Percentiles rank a stretch among this genome's conserved stretches.
Evolutionary conservation across 495 filamentous ascomycete species (phyloP).

Genomic region (Daldinia vernicosa): DNA sequence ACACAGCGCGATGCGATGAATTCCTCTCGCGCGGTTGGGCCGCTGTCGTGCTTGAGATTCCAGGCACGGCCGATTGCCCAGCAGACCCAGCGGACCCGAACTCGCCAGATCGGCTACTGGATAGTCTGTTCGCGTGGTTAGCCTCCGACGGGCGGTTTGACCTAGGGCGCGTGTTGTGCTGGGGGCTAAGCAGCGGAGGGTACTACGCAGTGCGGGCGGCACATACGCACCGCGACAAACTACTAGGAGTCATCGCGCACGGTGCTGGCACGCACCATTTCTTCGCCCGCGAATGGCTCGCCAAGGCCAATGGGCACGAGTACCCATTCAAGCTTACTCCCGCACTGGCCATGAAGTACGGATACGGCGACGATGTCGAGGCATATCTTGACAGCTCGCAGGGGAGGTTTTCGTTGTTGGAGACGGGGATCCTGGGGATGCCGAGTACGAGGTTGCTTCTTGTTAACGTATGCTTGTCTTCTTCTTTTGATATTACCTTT

Average conservation of each 20-base stretch:
- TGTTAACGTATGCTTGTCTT: constrained; percentile 66
- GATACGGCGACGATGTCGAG: constrained; percentile 64
- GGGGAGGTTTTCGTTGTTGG: constrained; percentile 76
- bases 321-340: constrained; percentile 77
- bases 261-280: constrained; percentile 78
- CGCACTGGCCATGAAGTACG: constrained; percentile 75
- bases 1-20: constrained; percentile 74
- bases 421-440: constrained; percentile 72
- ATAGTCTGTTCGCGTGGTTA: constrained; percentile 74
- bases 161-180: constrained; percentile 67
- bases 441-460: constrained; percentile 70
- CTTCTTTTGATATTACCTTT: neutral
- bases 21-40: constrained; percentile 69
- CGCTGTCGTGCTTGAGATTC: constrained; percentile 74
- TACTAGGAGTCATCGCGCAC: constrained; percentile 72
- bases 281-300: constrained; percentile 71
- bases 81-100: constrained; percentile 63
- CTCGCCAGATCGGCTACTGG: constrained; percentile 66
- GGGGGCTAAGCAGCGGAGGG: constrained; percentile 78
- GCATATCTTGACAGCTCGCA: constrained; percentile 68
- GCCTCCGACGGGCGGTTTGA: constrained; percentile 66
- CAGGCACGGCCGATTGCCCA: constrained; percentile 81
- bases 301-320: constrained; percentile 73
- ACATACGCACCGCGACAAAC: constrained; percentile 69
- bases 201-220: constrained; percentile 81